Conservation (phyloP, 2,329 filamentous ascomycete species). For the Alternaria consortialis region DNA sequence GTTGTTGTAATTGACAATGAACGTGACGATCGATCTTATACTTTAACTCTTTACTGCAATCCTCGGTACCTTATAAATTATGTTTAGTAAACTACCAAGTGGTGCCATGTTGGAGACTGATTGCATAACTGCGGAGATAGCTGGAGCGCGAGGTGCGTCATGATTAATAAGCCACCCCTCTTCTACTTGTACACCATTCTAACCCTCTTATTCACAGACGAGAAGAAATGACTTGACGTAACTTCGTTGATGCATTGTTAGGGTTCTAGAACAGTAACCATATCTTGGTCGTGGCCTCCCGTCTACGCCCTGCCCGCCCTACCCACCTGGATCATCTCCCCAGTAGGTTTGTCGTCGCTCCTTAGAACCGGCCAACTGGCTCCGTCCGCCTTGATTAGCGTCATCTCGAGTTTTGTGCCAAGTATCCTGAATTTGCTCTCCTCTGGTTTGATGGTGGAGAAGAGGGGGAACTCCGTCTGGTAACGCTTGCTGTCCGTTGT, state of each 20-base stretch:
- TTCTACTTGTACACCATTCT: not conserved
- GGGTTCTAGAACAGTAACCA: not conserved
- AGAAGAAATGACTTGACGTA: not conserved
- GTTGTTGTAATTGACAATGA: not conserved
- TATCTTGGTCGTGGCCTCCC: slow-evolving; percentile 2
- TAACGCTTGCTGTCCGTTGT: slow-evolving; percentile 89
- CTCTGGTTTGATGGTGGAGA: slow-evolving; percentile 76
- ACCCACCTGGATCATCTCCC: slow-evolving; percentile 90
- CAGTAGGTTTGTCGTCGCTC: slow-evolving; percentile 75
- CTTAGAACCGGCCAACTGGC: slow-evolving; percentile 86
- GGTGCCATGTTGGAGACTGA: slow-evolving; percentile 31
- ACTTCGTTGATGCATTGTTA: slow-evolving; percentile 9
- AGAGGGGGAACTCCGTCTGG: slow-evolving; percentile 76
- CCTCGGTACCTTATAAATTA: not conserved
- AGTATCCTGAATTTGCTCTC: slow-evolving; percentile 82
- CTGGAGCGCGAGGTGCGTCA: slow-evolving; percentile 30
- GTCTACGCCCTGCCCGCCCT: slow-evolving; percentile 65
- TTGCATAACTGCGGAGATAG: slow-evolving; percentile 35
- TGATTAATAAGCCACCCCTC: slow-evolving; percentile 37
- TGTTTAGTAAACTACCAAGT: slow-evolving; percentile 37
- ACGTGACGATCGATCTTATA: not conserved
- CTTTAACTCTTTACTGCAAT: not conserved
- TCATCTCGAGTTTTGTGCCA: slow-evolving; percentile 88
- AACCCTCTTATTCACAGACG: not conserved
- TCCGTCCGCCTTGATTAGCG: slow-evolving; percentile 75